These are phyloP conservation scores for Pseudogymnoascus sp. DNA, from an alignment of 2,329 filamentous ascomycete species.

Conservation along the genomic window DNA sequence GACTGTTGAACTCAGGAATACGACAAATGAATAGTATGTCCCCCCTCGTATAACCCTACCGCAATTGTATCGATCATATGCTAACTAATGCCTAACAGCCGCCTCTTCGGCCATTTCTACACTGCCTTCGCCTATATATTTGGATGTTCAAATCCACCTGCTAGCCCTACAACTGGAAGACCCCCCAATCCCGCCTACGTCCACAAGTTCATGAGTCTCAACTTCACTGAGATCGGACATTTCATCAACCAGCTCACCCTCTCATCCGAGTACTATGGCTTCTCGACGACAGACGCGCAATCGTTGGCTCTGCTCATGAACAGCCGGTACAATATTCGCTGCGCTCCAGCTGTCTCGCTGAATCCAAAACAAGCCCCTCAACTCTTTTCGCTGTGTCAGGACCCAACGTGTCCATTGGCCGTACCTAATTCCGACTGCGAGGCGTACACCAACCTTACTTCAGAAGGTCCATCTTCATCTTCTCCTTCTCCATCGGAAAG, in stretches of 20 bases:
- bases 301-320: conserved; percentile 24
- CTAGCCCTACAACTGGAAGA: conserved; percentile 12
- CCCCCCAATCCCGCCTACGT: conserved; percentile 26
- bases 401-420: conserved; percentile 25
- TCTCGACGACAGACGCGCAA: conserved; percentile 24
- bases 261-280: conserved; percentile 25
- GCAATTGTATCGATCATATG: background rate
- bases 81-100: conserved; percentile 17
- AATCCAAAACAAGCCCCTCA: conserved; percentile 14
- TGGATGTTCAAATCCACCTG: conserved; percentile 22
- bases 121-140: conserved; percentile 26
- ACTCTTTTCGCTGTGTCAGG: conserved; percentile 27
- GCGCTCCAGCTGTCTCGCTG: conserved; percentile 19
- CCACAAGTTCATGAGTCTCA: conserved; percentile 31
- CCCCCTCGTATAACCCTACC: background rate
- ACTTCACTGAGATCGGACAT: conserved; percentile 26
- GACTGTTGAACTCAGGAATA: conserved; percentile 19
- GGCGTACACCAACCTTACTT: conserved; percentile 22
- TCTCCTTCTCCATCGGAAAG: conserved; percentile 13
- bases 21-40: conserved; percentile 28
- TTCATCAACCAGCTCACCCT: conserved; percentile 29
- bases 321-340: conserved; percentile 26
- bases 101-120: conserved; percentile 28
- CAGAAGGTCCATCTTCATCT: conserved; percentile 15
- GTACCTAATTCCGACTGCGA: conserved; percentile 24